Evolutionary conservation across 2,329 filamentous ascomycete species (phyloP).

Genomic region (Fusarium tricinctum): DNA sequence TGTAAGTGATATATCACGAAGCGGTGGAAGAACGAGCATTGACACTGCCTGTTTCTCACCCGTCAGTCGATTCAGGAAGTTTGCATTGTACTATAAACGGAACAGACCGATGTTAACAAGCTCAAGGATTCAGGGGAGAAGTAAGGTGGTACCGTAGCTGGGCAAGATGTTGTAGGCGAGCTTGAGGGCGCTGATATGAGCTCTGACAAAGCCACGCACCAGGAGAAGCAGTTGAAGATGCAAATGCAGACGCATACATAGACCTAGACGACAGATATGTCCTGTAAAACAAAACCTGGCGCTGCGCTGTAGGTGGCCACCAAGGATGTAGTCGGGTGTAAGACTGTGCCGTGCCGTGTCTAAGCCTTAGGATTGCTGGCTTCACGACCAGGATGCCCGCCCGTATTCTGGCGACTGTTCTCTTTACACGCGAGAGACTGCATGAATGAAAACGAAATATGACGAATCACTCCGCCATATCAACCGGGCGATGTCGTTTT

Average conservation of each 20-base stretch:
- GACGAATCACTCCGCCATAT: conserved; percentile 35
- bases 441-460: conserved; percentile 33
- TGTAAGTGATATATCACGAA: conserved; percentile 5
- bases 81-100: not conserved
- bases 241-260: not conserved
- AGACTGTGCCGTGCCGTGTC: conserved; percentile 38
- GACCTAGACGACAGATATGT: not conserved
- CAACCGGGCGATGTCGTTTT: conserved; percentile 13
- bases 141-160: conserved; percentile 11
- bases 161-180: conserved; percentile 19
- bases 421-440: conserved; percentile 27
- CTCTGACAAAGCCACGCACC: conserved; percentile 16
- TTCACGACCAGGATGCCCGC: conserved; percentile 29
- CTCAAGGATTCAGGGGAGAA: conserved; percentile 25
- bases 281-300: conserved; percentile 5
- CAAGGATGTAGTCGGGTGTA: conserved; percentile 26
- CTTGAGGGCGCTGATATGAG: conserved; percentile 33
- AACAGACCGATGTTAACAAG: conserved; percentile 1
- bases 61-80: not conserved
- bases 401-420: conserved; percentile 24
- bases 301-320: conserved; percentile 2
- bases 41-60: not conserved
- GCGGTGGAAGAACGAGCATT: not conserved
- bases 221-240: conserved; percentile 17
- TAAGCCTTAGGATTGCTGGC: conserved; percentile 26